phyloP scores from a whole-genome alignment of 129 eudicot species.

The Mikania micrantha region DNA sequence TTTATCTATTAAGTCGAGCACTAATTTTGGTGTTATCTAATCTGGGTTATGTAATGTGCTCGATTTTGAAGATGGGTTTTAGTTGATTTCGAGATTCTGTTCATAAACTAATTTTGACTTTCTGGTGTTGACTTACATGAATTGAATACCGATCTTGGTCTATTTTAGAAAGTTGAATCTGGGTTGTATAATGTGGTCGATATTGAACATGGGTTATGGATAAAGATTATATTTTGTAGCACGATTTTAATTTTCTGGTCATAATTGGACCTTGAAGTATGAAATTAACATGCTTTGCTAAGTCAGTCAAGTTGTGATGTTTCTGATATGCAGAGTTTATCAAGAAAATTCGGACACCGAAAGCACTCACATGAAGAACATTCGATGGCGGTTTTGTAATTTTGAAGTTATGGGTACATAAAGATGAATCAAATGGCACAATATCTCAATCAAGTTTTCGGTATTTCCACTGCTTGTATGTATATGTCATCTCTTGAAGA shows the following conservation, averaged over 20 bases:
- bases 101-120: too few species aligned
- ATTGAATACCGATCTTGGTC: neutral
- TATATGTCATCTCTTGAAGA: slow-evolving; percentile 36
- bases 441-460: slow-evolving; percentile 41
- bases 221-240: neutral
- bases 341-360: slow-evolving; percentile 5
- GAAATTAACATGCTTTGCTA: too few species aligned
- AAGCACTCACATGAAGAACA: slow-evolving; percentile 13
- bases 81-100: neutral
- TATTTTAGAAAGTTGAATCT: neutral
- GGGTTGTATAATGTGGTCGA: neutral
- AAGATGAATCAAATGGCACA: slow-evolving; percentile 16
- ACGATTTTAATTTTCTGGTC: too few species aligned
- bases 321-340: slow-evolving; percentile 35
- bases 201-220: neutral
- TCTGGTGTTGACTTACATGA: neutral
- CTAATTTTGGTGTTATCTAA: neutral
- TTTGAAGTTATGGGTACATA: slow-evolving; percentile 11
- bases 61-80: neutral
- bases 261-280: too few species aligned
- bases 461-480: slow-evolving; percentile 40
- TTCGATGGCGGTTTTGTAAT: slow-evolving; percentile 29
- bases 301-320: neutral
- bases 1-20: neutral
- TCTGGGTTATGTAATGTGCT: neutral